Evolutionary conservation across 1,284 basidiomycete genomes (phyloP), one percentile per base, ranked within the genome.

Genomic region (Moesziomyces antarcticus): DNA sequence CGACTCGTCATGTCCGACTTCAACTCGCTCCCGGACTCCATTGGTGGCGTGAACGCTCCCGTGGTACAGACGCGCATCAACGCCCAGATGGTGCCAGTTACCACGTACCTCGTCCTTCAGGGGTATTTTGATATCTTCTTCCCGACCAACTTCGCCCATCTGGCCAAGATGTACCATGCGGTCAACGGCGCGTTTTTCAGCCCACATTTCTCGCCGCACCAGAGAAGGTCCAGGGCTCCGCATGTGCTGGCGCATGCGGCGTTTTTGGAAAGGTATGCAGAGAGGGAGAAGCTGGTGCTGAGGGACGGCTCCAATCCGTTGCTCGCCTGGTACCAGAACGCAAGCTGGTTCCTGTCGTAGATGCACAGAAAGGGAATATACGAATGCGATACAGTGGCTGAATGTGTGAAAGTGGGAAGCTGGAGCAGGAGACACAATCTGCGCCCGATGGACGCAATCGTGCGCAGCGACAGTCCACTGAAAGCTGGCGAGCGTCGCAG

Each of bases 71-170:
- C 97, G 20, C 89, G 94, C 51, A 91, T 92, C 82, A 88, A 89
- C 37, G 91, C 91, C 62, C 88, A 88, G 50, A 96, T 93, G 85
- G 67, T 85, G 46, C 92, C 97, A 3, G 94, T 93, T 77, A 88
- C 91, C 63, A 98, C 93, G 18, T 89, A 97, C 67, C 89, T 96
- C 75, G 97, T 99, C 60, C 90, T 91, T 74, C 97, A 93, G 82
- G 97, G 97, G 13, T 96, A 90, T 86, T 99, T 99, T 85, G 97
- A 99, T 85, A 99, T 99, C 73, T 94, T 99, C 87, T 99, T 99
- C 87, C 97, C 97, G 2, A 99, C 96, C 8, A 87, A 95, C 82
- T 99, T 99, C 77, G 89, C 90, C 53, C 88, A 89, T 21, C 87
- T 99, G 25, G 42, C 52, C 2, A 56, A 70, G 13, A 49, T 80